phyloP scores from a whole-genome alignment of 2,329 filamentous ascomycete species.

The Trichoderma sp. region DNA sequence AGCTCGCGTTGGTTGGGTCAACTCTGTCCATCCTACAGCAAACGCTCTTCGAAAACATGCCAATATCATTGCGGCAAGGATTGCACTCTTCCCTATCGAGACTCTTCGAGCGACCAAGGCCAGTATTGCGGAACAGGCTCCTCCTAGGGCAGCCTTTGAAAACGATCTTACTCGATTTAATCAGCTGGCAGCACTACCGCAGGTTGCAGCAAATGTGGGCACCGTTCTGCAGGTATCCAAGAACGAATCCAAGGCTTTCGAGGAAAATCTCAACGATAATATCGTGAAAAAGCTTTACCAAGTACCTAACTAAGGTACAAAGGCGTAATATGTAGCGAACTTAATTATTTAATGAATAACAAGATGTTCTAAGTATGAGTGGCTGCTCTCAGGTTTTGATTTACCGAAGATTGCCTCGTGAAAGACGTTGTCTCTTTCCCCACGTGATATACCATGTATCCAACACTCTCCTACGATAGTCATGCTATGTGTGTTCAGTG shows the following conservation, averaged over 20 bases:
- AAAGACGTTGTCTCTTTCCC: no score
- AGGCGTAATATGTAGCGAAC: neutral
- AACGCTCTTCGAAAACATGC: neutral
- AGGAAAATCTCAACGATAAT: neutral
- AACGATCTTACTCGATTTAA: neutral
- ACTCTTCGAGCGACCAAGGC: neutral
- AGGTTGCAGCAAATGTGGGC: neutral
- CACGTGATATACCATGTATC: no score
- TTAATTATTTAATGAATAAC: no score
- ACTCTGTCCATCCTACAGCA: neutral
- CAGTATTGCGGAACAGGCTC: neutral
- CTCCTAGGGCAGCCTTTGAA: neutral
- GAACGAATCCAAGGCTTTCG: neutral
- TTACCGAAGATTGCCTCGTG: no score
- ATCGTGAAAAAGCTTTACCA: neutral
- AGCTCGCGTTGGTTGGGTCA: neutral
- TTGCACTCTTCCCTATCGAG: slow-evolving; percentile 7
- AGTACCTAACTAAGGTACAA: neutral
- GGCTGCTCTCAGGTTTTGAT: no score
- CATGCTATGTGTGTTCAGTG: no score
- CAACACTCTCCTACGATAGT: no score
- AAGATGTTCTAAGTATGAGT: no score
- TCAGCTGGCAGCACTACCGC: neutral
- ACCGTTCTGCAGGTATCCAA: neutral
- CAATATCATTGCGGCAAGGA: neutral